Evolutionary conservation across 1,139 yeast species (phyloP).

Genomic region (Hansenula sp.): DNA sequence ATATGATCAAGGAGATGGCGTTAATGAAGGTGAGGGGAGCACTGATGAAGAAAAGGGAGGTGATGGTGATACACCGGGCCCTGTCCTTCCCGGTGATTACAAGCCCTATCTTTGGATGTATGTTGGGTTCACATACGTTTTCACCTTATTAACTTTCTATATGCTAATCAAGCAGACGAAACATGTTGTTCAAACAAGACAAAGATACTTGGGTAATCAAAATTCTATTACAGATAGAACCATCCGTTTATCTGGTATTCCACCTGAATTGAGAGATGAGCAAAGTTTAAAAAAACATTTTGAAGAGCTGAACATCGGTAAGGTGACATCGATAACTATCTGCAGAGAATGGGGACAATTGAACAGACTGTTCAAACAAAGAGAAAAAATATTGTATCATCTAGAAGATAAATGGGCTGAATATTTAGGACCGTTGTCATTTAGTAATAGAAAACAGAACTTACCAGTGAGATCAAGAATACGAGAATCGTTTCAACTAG

Average conservation of each 20-base stretch:
- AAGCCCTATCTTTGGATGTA: slow-evolving; percentile 55
- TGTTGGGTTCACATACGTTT: slow-evolving; percentile 73
- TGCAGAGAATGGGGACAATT: slow-evolving; percentile 84
- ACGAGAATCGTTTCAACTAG: slow-evolving; percentile 22
- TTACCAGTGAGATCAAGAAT: slow-evolving; percentile 20
- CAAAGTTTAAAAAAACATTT: slow-evolving; percentile 67
- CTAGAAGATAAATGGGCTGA: slow-evolving; percentile 78
- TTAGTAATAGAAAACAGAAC: slow-evolving; percentile 11
- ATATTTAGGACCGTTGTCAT: slow-evolving; percentile 29
- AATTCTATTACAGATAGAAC: slow-evolving; percentile 87
- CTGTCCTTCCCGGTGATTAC: neutral
- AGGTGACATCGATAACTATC: slow-evolving; percentile 68
- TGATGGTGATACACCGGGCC: slow-evolving; percentile 8
- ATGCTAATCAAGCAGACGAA: slow-evolving; percentile 60
- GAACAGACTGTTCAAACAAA: slow-evolving; percentile 57
- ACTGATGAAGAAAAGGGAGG: slow-evolving; percentile 17
- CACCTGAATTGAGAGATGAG: slow-evolving; percentile 72
- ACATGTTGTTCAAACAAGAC: slow-evolving; percentile 64
- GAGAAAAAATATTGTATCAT: slow-evolving; percentile 49
- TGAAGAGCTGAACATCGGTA: slow-evolving; percentile 75
- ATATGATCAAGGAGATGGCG: slow-evolving; percentile 46
- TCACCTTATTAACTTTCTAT: slow-evolving; percentile 56
- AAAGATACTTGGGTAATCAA: slow-evolving; percentile 72
- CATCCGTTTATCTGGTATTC: slow-evolving; percentile 86
- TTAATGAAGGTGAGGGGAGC: slow-evolving; percentile 3